Conservation (phyloP, 176 grass and related monocot genomes). For the Lolium perenne region DNA sequence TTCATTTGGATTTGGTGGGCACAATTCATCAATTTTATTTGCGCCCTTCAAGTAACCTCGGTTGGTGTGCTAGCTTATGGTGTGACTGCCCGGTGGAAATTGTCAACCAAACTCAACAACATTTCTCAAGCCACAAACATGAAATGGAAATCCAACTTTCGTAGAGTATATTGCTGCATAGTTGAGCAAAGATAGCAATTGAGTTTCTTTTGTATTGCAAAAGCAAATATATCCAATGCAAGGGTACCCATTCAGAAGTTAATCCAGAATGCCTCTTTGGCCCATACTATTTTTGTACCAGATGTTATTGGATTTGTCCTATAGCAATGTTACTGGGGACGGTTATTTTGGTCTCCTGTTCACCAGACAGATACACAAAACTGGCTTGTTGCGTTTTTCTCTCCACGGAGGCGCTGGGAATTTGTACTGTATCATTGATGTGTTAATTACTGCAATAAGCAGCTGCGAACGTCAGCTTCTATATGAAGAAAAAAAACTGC, state of each 20-base stretch:
- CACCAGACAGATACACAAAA: slow-evolving; percentile 18
- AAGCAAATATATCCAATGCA: slow-evolving; percentile 27
- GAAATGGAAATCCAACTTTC: slow-evolving; percentile 40
- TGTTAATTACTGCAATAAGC: slow-evolving; percentile 14
- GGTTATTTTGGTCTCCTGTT: slow-evolving; percentile 33
- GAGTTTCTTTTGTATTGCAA: slow-evolving; percentile 45
- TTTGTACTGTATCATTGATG: neutral
- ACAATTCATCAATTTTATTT: slow-evolving; percentile 97
- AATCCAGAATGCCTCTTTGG: neutral
- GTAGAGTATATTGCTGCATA: slow-evolving; percentile 50
- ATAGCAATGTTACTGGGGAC: slow-evolving; percentile 15
- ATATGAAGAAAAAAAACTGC: neutral
- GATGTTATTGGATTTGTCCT: slow-evolving; percentile 35
- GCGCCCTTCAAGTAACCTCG: slow-evolving; percentile 69
- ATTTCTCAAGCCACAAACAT: slow-evolving; percentile 47
- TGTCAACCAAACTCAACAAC: slow-evolving; percentile 23
- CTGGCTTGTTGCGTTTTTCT: neutral
- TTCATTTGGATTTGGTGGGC: slow-evolving; percentile 96
- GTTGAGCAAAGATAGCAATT: slow-evolving; percentile 42
- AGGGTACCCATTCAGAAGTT: slow-evolving; percentile 23
- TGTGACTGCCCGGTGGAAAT: slow-evolving; percentile 11
- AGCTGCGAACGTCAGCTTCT: neutral
- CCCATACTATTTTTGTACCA: slow-evolving; percentile 21
- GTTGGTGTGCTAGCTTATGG: slow-evolving; percentile 42
- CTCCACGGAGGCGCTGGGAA: neutral